Base-by-base conservation (phyloP, 1,284 basidiomycete species). In the Lentinus polychrous region DNA sequence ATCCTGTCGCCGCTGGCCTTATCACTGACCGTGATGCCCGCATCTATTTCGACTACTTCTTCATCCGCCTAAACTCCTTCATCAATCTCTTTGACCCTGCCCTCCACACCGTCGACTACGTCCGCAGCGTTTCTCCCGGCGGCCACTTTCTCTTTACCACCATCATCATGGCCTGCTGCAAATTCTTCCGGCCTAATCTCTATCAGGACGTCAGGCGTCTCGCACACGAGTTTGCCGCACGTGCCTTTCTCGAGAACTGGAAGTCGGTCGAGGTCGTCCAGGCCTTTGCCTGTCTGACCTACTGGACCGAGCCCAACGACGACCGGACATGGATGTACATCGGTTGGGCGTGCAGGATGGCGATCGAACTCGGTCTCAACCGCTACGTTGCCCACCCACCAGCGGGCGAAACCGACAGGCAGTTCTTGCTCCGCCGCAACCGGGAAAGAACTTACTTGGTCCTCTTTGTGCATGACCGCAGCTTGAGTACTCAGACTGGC, bases 221-320 rank as follows among this genome's bases (percentile, higher is more conserved):
- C 22, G 83, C 81, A 18, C 76, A 86, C 52, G 81, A 83, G 46
- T 77, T 84, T 57, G 80, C 83, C 7, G 70, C 85, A n/a, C 77
- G 76, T 48, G 85, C 87, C 1, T 92, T 91, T 58, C 74, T 78
- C 11, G 85, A 91, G 53, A 75, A 73, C 20, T 82, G 79, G 75
- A 87, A 88, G 61, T 73, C 79, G 48, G 79, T 93, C 39, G 90
- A 91, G 62, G 79, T 90, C 15, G 80, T 88, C 2, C 90, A 93
- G 64, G 86, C 89, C 23, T 86, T 90, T 62, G 82, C 86, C 7
- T 86, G 88, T 56, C 71, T 91, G 49, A 88, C 84, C 33, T 92
- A 92, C 62, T 93, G 91, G 91, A 86, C 79, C 65, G 88, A 90
- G 59, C 83, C 85, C 33, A 80, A 88, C 54, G 87, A 91, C 57